Evolutionary conservation across 2,329 filamentous ascomycete species (phyloP).

Genomic region (Eurotiales sp.): DNA sequence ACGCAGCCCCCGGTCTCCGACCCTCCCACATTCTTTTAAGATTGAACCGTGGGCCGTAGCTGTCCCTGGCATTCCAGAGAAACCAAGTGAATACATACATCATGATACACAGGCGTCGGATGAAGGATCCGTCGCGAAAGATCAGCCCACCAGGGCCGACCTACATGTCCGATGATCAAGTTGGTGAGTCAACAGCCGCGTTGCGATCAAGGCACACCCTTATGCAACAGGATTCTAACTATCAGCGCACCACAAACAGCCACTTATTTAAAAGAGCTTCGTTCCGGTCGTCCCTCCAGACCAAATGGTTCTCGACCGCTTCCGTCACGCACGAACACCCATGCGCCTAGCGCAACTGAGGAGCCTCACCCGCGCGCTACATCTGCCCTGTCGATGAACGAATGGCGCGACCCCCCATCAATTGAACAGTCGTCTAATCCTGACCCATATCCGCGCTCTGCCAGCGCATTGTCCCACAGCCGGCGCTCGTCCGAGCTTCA

Average conservation of each 20-base stretch:
- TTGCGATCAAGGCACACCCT: neutral
- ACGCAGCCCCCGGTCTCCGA: neutral
- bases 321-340: slow-evolving; percentile 30
- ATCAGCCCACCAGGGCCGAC: slow-evolving; percentile 45
- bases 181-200: slow-evolving; percentile 38
- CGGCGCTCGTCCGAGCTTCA: slow-evolving; percentile 29
- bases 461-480: slow-evolving; percentile 40
- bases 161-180: slow-evolving; percentile 45
- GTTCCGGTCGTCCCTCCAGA: slow-evolving; percentile 53
- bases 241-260: slow-evolving; percentile 37
- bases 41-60: slow-evolving; percentile 5
- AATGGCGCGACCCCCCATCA: slow-evolving; percentile 18
- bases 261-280: slow-evolving; percentile 58
- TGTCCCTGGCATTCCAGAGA: slow-evolving; percentile 7
- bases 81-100: neutral
- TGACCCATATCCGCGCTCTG: slow-evolving; percentile 31
- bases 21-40: neutral
- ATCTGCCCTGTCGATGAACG: slow-evolving; percentile 41
- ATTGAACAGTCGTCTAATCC: slow-evolving; percentile 18
- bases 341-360: slow-evolving; percentile 20
- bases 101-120: slow-evolving; percentile 38
- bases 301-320: slow-evolving; percentile 60
- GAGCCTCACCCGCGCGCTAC: slow-evolving; percentile 38
- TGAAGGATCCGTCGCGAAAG: slow-evolving; percentile 38
- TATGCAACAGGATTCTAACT: neutral